Evolutionary conservation across 192 early-diverging fungal species (phyloP).

Genomic region (Oehlia diaphana): DNA sequence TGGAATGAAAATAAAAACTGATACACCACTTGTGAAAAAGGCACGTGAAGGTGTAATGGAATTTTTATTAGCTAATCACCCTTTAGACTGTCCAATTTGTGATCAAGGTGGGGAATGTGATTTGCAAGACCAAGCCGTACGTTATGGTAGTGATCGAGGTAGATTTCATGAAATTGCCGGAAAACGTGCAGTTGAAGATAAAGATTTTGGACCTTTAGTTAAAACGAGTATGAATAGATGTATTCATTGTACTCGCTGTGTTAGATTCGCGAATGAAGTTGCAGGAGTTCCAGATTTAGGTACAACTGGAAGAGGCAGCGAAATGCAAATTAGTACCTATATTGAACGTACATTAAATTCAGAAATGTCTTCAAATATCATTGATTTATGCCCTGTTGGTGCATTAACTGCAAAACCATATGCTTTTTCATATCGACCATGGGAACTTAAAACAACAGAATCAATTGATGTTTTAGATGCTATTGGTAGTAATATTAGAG

Average conservation of each 20-base stretch:
- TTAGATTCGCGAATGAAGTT: slow-evolving; percentile 97
- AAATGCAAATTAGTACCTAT: slow-evolving; percentile 98
- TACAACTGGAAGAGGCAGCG: slow-evolving; percentile 93
- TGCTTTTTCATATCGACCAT: slow-evolving; percentile 89
- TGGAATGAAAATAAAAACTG: slow-evolving; percentile 96
- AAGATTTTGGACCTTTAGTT: slow-evolving; percentile 94
- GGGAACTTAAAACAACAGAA: slow-evolving; percentile 97
- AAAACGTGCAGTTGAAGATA: slow-evolving; percentile 97
- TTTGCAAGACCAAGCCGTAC: slow-evolving; percentile 96
- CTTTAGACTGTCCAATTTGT: slow-evolving; percentile 97
- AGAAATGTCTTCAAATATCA: slow-evolving; percentile 97
- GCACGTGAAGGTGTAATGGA: slow-evolving; percentile 93
- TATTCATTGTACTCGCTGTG: slow-evolving; percentile 99
- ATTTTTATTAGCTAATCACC: slow-evolving; percentile 96
- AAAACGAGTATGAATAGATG: slow-evolving; percentile 97
- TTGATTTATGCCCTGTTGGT: slow-evolving; percentile 98
- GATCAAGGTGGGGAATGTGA: slow-evolving; percentile 99
- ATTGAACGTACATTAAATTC: slow-evolving; percentile 83
- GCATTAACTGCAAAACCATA: slow-evolving; percentile 97
- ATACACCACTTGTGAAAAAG: slow-evolving; percentile 93
- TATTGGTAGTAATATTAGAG: slow-evolving; percentile 92
- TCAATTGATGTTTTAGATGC: slow-evolving; percentile 95
- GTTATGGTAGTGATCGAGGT: slow-evolving; percentile 93
- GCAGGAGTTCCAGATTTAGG: slow-evolving; percentile 95
- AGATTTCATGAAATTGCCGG: slow-evolving; percentile 80